Evolutionary conservation across 495 filamentous ascomycete species (phyloP), one percentile per base, ranked within the genome.

Genomic region (Aspergillus bridgeri): DNA sequence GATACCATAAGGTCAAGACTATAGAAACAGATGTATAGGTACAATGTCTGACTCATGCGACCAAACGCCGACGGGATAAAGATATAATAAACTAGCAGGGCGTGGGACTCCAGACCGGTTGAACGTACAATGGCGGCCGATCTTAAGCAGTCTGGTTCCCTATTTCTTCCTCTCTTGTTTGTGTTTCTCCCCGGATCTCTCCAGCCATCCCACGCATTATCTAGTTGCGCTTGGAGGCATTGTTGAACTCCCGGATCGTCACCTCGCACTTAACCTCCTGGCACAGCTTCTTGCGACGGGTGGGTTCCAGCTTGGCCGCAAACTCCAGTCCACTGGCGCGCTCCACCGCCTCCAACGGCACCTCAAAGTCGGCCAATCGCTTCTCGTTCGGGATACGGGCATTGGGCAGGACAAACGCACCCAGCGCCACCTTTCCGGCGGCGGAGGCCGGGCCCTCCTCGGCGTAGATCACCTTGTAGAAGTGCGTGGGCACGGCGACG

Each of bases 401-500:
- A 69, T 98, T 98, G 8, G 94, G 94, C 64, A 98, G 77, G 50
- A 98, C 94, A 67, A 98, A 98, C 3, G 94, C 95, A 20, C 90
- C 95, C 7, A 98, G 71, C 3, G 91, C 90, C 3, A 98, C 94
- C 55, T 87, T 88, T 5, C 91, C 89, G 15, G 54, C 56, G 0
- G 73, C 65, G 20, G 58, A 65, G 7, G 81, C 82, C 1, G 75
- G 74, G 2, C 89, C 89, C 63, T 96, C 90, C 73, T 98, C 94
- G 5, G 89, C 94, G 64, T 95, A 94, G 53, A 98, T 91, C 51
- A 98, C 90, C 77, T 98, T 98, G 79, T 94, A 98, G 78, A 98
- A 98, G 69, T 98, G 94, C 22, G 94, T 98, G 8, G 94, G 94
- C 56, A 98, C 94, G 7, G 95, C 91, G 19, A 98, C 85, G 66